Percentiles rank a stretch among this genome's conserved stretches.
Evolutionary conservation across 495 filamentous ascomycete genomes (phyloP).

Genomic region (Usnea hakonensis): DNA sequence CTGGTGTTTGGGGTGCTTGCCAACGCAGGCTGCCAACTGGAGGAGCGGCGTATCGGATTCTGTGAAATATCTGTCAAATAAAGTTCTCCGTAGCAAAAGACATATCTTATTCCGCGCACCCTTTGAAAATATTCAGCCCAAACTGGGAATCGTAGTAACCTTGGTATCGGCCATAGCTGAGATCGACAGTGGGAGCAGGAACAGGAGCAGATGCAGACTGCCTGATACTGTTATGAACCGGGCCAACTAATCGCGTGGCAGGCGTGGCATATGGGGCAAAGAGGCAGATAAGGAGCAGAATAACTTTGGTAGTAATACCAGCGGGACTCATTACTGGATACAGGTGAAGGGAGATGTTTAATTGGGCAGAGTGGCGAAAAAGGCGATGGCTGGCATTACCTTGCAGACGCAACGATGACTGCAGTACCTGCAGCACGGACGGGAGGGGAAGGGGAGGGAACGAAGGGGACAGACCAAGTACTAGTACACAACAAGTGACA

Average conservation of each 20-base stretch:
- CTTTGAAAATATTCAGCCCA: conserved; percentile 25
- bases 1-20: conserved; percentile 26
- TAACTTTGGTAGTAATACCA: not conserved
- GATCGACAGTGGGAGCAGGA: conserved; percentile 17
- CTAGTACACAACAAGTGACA: too few species aligned
- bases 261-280: not conserved
- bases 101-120: conserved; percentile 14
- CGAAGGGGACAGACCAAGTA: not conserved
- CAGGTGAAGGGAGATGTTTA: not conserved
- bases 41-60: conserved; percentile 35
- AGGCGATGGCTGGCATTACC: not conserved
- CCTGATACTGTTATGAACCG: too few species aligned
- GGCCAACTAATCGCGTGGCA: not conserved
- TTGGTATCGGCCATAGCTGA: conserved; percentile 24
- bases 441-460: not conserved
- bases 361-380: not conserved
- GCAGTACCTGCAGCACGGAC: not conserved
- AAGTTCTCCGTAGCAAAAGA: not conserved
- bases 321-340: not conserved
- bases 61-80: conserved; percentile 4
- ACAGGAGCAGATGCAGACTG: not conserved
- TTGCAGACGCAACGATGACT: too few species aligned
- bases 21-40: conserved; percentile 29
- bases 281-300: not conserved
- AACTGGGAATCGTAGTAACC: conserved; percentile 20